Percentiles rank a stretch among this genome's conserved stretches.
Conservation (phyloP, 345 rosid species). For the Euclidium syriacum region DNA sequence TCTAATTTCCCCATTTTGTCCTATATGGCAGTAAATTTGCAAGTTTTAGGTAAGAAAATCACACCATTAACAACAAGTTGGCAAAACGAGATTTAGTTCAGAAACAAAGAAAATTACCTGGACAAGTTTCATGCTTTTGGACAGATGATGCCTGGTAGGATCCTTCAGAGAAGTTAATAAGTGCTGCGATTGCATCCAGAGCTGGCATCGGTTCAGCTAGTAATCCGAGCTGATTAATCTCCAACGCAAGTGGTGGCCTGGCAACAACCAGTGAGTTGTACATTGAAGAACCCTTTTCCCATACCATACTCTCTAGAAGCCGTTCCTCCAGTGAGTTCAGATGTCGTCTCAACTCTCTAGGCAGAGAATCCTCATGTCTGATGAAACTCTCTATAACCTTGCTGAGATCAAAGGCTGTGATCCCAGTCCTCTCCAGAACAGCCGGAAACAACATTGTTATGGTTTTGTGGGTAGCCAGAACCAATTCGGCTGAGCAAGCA, state of each 20-base stretch:
- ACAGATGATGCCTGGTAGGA: conserved; percentile 34
- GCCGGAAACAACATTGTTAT: conserved; percentile 94
- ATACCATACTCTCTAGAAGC: conserved; percentile 96
- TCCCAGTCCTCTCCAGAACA: conserved; percentile 92
- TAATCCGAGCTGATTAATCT: conserved; percentile 61
- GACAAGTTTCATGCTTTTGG: conserved; percentile 51
- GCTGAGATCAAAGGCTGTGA: conserved; percentile 98
- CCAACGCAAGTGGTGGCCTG: conserved; percentile 55
- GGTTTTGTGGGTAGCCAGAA: conserved; percentile 91
- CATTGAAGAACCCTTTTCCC: conserved; percentile 97
- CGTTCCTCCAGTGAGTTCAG: conserved; percentile 93
- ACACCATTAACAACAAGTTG: conserved; percentile 1
- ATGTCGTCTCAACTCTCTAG: conserved; percentile 95
- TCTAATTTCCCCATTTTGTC: conserved; percentile 79
- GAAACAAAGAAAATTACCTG: conserved; percentile 35
- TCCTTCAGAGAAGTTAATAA: conserved; percentile 50
- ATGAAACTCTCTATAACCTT: conserved; percentile 98
- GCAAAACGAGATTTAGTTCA: not conserved
- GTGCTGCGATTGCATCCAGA: conserved; percentile 74
- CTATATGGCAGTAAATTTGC: conserved; percentile 39
- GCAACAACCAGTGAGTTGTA: conserved; percentile 93
- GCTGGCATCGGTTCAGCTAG: conserved; percentile 89
- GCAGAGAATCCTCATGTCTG: conserved; percentile 93
- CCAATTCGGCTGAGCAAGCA: conserved; percentile 94
- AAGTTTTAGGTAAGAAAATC: conserved; percentile 1